Base-by-base conservation (phyloP, 345 rosid genomes). In the Garcia nutans region DNA sequence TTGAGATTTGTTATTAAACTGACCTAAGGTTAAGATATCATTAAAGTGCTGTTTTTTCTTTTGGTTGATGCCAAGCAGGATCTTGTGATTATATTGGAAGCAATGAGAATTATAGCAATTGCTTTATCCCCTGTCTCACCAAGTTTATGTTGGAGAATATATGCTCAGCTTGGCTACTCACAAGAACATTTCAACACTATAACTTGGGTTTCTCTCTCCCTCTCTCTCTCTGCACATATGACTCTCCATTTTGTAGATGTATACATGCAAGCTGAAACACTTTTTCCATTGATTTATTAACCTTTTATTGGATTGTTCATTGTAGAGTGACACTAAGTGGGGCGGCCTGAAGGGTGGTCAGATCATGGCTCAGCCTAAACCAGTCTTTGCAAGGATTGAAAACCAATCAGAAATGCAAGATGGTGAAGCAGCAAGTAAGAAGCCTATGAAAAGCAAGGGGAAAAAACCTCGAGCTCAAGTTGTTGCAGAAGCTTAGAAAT, bases 311-410 rank as follows among this genome's bases (percentile, higher is more conserved):
- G 58, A 59, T 75, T 74, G 68, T 31, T 28, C 33, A 44, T 17
- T 85, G 75, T 81, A 92, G 97, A 74, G 75, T 61, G 93, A 87
- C 37, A 89, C 99, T 9, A 88, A 83, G 78, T 95, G 99, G 99
- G 99, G 97, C 68, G 94, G 92, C 68, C 85, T 95, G 57, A 95
- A 88, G 79, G 88, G 90, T 0, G 97, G 93, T 50, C 90, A 86
- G 88, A 92, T 91, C 33, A 90, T 93, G 99, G 93, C 91, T 67
- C 89, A 89, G 79, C 92, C 97, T 5, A 86, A 83, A 71, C 97
- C 99, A 1, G 86, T 95, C 41, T 95, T 91, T 77, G 93, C 87
- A 31, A 89, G 96, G 80, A 91, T 95, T 62, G 97, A 92, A 73
- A 80, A 52, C 68, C 81, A 66, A 64, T 63, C 85, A 23, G 87